Conservation (phyloP, 177 flowering plant genomes). For the Vitis hybrid region DNA sequence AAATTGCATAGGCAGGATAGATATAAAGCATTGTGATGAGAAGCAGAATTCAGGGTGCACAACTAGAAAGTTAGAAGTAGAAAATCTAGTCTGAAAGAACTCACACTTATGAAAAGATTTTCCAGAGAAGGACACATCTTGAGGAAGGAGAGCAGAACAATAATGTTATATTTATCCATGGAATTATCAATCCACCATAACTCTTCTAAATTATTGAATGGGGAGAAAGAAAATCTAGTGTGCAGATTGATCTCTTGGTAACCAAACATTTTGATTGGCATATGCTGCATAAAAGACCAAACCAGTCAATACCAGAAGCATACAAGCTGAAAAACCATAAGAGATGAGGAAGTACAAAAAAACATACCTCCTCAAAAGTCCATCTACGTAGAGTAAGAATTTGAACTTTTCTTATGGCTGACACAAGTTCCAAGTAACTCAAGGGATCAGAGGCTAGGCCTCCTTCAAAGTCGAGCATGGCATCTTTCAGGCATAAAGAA, state of each 20-base stretch:
- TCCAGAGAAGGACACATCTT: constrained; percentile 27
- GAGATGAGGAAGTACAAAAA: background rate
- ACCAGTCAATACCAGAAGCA: background rate
- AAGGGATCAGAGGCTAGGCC: constrained; percentile 13
- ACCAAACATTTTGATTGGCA: too few relatives aligned
- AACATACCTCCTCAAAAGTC: constrained; percentile 22
- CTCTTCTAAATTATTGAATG: constrained; percentile 23
- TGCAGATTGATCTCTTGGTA: too few relatives aligned
- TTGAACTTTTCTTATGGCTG: constrained; percentile 16
- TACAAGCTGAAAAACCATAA: background rate
- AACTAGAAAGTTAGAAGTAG: too few relatives aligned
- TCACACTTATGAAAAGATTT: constrained; percentile 20
- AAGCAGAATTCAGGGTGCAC: too few relatives aligned
- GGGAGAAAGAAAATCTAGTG: background rate
- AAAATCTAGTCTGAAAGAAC: background rate
- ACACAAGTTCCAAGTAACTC: background rate
- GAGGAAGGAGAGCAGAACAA: constrained; percentile 21
- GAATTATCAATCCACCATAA: constrained; percentile 30
- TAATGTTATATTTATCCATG: constrained; percentile 3
- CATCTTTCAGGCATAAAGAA: constrained; percentile 22
- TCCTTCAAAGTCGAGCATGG: constrained; percentile 24
- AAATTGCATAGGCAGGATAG: background rate
- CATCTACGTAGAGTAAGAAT: constrained; percentile 26
- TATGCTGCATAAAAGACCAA: background rate
- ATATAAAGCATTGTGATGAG: too few relatives aligned